These are phyloP conservation scores for Colletotrichum gigasporum DNA, from an alignment of 2,329 filamentous ascomycete species.

Conservation along the genomic window DNA sequence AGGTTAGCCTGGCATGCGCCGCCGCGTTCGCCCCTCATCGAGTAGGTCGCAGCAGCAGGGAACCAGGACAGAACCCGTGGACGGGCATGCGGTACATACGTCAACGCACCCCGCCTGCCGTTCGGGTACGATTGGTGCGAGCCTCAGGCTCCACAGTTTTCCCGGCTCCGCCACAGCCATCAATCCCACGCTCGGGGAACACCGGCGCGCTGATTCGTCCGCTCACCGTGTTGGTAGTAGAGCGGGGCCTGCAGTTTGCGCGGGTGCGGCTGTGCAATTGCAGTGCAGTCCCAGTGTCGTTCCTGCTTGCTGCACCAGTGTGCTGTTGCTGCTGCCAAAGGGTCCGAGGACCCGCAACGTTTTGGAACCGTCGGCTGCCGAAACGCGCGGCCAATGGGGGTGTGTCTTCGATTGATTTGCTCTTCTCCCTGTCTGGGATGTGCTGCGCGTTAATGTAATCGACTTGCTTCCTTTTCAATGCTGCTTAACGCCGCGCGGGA, in stretches of 20 bases:
- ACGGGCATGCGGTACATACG: slow-evolving; percentile 11
- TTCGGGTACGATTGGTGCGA: neutral
- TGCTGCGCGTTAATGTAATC: no score
- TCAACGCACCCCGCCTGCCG: slow-evolving; percentile 15
- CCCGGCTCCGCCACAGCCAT: slow-evolving; percentile 25
- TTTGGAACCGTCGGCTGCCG: slow-evolving; percentile 10
- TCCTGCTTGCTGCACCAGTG: no score
- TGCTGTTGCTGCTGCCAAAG: no score
- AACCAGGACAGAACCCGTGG: neutral
- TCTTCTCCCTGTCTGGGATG: neutral
- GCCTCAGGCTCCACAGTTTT: neutral
- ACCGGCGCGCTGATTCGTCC: slow-evolving; percentile 8
- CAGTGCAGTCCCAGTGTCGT: neutral
- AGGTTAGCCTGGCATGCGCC: neutral
- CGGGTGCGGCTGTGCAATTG: slow-evolving; percentile 28
- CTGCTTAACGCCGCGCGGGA: neutral
- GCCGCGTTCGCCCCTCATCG: neutral
- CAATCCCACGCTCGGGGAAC: neutral
- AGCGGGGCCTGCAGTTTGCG: no score
- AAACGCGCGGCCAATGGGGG: slow-evolving; percentile 26
- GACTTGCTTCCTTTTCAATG: neutral
- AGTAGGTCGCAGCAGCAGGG: neutral
- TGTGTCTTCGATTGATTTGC: neutral
- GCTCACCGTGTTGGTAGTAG: no score
- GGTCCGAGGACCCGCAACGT: slow-evolving; percentile 17